Base-by-base conservation (phyloP, 257 asterid species). In the Solanum etuberosum region DNA sequence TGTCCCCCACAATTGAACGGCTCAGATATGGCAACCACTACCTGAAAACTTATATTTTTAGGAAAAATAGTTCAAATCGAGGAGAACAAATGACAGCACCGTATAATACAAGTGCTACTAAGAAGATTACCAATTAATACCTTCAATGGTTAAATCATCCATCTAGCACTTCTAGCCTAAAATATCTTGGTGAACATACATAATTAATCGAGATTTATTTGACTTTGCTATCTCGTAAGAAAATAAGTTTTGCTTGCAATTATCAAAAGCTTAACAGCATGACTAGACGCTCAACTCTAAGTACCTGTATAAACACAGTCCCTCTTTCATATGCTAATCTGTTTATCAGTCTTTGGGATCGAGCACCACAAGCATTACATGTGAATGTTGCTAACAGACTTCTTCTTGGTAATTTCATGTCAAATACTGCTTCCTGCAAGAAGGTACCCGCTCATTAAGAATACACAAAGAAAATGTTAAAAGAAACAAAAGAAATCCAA, bases 281-380 rank as follows among this genome's bases (percentile, higher is more conserved):
- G n/a, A 25, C n/a, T 63, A 85, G 38, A 43, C 23, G 43, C 23
- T 77, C 37, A 71, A 83, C 27, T 35, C 37, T 40, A 35, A 76
- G 76, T 93, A 95, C 98, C 99, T 95, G 97, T 32, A 95, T 95
- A 91, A 93, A 97, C 70, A 97, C 98, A 12, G 94, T 93, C 59
- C 99, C 99, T 42, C 96, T 92, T 89, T 97, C 99, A 87, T 94
- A 95, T n/a, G 99, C 99, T 87, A 95, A 84, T 91, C 98, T 94
- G 87, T 94, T 97, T 82, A 97, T 90, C 40, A 94, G 87, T 90
- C 93, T 94, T 59, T 94, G 94, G 20, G 99, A 93, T 63, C 96
- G 89, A 27, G 67, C 89, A 74, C 95, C 94, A 86, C 99, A 95
- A 38, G 93, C 90, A 90, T 94, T 92, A 83, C 99, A 97, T 13